Conservation (phyloP, 345 rosid genomes). For the Populus nigra region DNA sequence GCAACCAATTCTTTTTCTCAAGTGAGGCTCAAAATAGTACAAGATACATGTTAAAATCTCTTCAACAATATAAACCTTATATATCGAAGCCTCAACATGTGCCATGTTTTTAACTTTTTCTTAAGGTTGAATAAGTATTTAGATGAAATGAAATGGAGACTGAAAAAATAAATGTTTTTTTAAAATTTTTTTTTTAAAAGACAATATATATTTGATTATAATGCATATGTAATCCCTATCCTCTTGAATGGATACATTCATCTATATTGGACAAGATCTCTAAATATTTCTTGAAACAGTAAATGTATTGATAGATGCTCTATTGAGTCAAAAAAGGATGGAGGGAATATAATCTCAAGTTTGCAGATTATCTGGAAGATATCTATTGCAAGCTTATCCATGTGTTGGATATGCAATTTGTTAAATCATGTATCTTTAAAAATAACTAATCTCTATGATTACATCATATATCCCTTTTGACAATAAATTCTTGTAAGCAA, state of each 20-base stretch:
- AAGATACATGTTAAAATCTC: no score
- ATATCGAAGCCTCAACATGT: no score
- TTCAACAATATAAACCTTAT: no score
- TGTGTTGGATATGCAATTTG: not conserved
- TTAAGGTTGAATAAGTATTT: no score
- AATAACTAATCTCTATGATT: not conserved
- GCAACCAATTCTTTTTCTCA: no score
- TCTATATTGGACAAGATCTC: not conserved
- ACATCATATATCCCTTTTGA: not conserved
- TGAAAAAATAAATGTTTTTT: no score
- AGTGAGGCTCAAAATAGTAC: no score
- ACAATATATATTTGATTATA: not conserved
- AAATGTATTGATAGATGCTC: not conserved
- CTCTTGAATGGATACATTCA: no score
- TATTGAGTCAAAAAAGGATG: not conserved
- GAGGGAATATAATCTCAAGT: not conserved
- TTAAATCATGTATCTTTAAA: not conserved
- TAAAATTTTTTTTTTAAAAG: no score
- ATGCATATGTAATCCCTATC: not conserved
- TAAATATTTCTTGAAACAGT: not conserved
- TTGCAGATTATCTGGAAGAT: not conserved
- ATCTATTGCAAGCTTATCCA: fast-evolving
- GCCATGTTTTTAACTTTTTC: no score
- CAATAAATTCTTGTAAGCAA: not conserved
- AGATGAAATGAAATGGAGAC: fast-evolving